Evolutionary conservation across 345 rosid genomes (phyloP).

Genomic region (Conringia planisiliqua): DNA sequence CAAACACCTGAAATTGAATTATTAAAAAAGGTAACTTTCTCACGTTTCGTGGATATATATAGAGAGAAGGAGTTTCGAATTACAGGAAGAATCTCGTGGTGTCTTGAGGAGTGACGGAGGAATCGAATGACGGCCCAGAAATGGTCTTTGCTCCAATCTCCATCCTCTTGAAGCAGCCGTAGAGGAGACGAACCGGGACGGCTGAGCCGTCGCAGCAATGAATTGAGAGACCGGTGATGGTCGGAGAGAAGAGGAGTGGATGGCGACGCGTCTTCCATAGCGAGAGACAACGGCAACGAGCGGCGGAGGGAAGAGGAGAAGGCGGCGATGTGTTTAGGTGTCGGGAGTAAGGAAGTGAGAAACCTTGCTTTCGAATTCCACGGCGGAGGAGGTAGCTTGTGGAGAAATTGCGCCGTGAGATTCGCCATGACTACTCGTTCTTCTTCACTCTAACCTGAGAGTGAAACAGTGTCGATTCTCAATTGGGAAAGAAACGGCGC

Average conservation of each 20-base stretch:
- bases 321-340: background rate
- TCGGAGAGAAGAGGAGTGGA: constrained; percentile 47
- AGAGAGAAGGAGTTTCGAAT: background rate
- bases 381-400: constrained; percentile 1
- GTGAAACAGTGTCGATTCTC: background rate
- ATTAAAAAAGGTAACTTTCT: background rate
- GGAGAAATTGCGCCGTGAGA: constrained; percentile 28
- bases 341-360: background rate
- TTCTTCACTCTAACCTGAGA: background rate
- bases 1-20: constrained; percentile 39
- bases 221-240: constrained; percentile 32
- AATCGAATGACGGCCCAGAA: constrained; percentile 59
- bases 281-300: constrained; percentile 13
- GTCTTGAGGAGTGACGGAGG: constrained; percentile 49
- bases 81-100: constrained; percentile 53
- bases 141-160: constrained; percentile 59
- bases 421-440: constrained; percentile 11
- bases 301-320: constrained; percentile 21
- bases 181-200: constrained; percentile 43
- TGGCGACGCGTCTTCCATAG: constrained; percentile 13
- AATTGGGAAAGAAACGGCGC: background rate
- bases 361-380: constrained; percentile 17
- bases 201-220: constrained; percentile 38
- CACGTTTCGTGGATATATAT: background rate
- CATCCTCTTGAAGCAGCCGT: constrained; percentile 52